Evolutionary conservation across 805 yeast species (phyloP).

Genomic region (Cyberlindnera galapagoensis): DNA sequence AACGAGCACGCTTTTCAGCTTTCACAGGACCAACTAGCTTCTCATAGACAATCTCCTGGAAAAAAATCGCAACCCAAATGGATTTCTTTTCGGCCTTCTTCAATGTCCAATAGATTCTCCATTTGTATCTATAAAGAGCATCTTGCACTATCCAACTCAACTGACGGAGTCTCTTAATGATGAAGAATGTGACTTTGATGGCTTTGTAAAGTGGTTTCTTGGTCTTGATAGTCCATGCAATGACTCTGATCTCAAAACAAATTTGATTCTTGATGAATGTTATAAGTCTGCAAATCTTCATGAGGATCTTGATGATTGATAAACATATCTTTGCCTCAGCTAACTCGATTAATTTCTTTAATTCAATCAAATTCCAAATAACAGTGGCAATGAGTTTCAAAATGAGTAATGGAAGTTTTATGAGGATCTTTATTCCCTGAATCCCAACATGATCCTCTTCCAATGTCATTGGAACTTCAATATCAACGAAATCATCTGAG

Average conservation of each 20-base stretch:
- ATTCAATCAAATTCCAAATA: slow-evolving; percentile 16
- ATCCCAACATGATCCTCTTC: slow-evolving; percentile 2
- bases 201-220: slow-evolving; percentile 12
- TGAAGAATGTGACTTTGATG: slow-evolving; percentile 8
- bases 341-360: slow-evolving; percentile 15
- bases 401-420: slow-evolving; percentile 14
- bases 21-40: slow-evolving; percentile 12
- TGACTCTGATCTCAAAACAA: slow-evolving; percentile 6
- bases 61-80: slow-evolving; percentile 9
- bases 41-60: slow-evolving; percentile 13
- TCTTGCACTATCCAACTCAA: slow-evolving; percentile 19
- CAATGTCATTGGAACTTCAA: background rate
- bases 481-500: background rate
- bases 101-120: slow-evolving; percentile 16
- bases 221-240: slow-evolving; percentile 11
- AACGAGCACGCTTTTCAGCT: slow-evolving; percentile 7
- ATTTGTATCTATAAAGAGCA: slow-evolving; percentile 16
- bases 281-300: slow-evolving; percentile 10
- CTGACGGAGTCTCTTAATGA: slow-evolving; percentile 13
- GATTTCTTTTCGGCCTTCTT: slow-evolving; percentile 10
- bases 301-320: slow-evolving; percentile 8
- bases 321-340: slow-evolving; percentile 12
- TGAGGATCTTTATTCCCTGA: slow-evolving; percentile 7
- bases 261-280: slow-evolving; percentile 10
- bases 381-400: slow-evolving; percentile 11